Evolutionary conservation across 306 rosid genomes (phyloP).

Genomic region (Acacia crassicarpa): DNA sequence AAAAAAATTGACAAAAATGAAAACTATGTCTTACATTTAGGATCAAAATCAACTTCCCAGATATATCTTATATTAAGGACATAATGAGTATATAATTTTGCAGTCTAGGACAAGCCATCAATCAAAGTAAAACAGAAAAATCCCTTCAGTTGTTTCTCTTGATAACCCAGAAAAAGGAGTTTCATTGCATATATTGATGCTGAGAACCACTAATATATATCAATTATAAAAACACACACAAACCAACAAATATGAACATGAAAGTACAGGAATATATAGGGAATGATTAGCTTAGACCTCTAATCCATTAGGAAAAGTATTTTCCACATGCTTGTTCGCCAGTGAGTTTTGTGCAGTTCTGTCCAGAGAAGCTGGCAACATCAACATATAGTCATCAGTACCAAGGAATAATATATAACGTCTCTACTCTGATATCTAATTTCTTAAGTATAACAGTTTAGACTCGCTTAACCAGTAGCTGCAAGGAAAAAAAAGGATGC

Average conservation of each 20-base stretch:
- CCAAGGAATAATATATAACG: background rate
- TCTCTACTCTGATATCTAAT: slow-evolving; percentile 8
- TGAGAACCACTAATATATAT: background rate
- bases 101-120: slow-evolving; percentile 5
- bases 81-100: background rate
- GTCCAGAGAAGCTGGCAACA: slow-evolving; percentile 54
- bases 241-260: background rate
- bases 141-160: background rate
- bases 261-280: slow-evolving; percentile 8
- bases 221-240: slow-evolving; percentile 3
- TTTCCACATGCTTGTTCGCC: slow-evolving; percentile 48
- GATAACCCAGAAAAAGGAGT: background rate
- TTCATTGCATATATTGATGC: background rate
- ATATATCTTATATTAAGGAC: no score
- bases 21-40: no score
- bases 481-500: background rate
- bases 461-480: background rate
- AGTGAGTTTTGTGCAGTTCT: slow-evolving; percentile 33
- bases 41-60: no score
- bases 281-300: slow-evolving; percentile 51
- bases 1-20: no score
- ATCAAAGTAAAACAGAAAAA: background rate
- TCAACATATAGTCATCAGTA: slow-evolving; percentile 23
- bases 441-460: slow-evolving; percentile 8
- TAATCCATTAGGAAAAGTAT: slow-evolving; percentile 69